phyloP scores from a whole-genome alignment of 805 yeast genomes.

The Candida pini region DNA sequence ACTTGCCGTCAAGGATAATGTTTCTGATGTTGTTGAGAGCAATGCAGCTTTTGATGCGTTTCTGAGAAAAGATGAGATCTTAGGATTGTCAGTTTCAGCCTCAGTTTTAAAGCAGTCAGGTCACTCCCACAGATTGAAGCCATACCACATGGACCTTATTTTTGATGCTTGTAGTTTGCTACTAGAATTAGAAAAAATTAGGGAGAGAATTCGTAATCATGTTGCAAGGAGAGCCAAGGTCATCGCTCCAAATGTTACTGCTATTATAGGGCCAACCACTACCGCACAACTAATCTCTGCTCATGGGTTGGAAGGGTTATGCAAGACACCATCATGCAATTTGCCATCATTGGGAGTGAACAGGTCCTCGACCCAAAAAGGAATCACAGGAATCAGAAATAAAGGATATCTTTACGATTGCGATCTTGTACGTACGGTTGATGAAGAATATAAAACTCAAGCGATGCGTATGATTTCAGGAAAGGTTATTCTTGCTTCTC shows the following conservation, averaged over 20 bases:
- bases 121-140: slow-evolving; percentile 16
- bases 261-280: slow-evolving; percentile 63
- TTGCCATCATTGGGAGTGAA: slow-evolving; percentile 70
- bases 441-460: slow-evolving; percentile 54
- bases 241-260: slow-evolving; percentile 77
- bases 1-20: slow-evolving; percentile 40
- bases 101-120: slow-evolving; percentile 33
- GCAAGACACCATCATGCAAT: slow-evolving; percentile 77
- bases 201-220: slow-evolving; percentile 41
- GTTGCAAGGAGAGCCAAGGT: slow-evolving; percentile 50
- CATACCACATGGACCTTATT: slow-evolving; percentile 33
- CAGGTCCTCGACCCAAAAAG: slow-evolving; percentile 34
- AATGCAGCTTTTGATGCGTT: slow-evolving; percentile 35
- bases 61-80: slow-evolving; percentile 57
- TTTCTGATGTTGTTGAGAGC: slow-evolving; percentile 7
- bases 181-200: slow-evolving; percentile 37
- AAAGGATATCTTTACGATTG: slow-evolving; percentile 65
- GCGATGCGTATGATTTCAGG: slow-evolving; percentile 77
- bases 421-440: slow-evolving; percentile 53
- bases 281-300: slow-evolving; percentile 69
- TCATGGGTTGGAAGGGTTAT: slow-evolving; percentile 65
- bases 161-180: slow-evolving; percentile 43
- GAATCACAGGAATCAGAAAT: slow-evolving; percentile 45
- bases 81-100: slow-evolving; percentile 72
- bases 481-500: slow-evolving; percentile 73